Evolutionary conservation across 2,329 filamentous ascomycete species (phyloP).

Genomic region (Hawksworthiomyces lignivorus): DNA sequence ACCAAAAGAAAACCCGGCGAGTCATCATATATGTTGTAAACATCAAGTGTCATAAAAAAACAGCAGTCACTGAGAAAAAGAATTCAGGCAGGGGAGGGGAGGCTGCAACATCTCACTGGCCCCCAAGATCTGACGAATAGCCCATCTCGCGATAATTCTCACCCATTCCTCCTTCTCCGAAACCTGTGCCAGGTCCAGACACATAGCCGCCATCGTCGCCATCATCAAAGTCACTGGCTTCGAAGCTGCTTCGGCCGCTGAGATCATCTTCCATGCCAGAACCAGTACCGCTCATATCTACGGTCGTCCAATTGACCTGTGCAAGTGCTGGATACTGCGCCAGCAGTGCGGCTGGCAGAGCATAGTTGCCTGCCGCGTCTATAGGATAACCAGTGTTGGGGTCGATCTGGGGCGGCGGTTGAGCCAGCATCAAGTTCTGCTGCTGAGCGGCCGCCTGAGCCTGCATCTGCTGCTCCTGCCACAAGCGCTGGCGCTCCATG

Average conservation of each 20-base stretch:
- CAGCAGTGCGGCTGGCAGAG: constrained; percentile 77
- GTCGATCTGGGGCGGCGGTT: constrained; percentile 47
- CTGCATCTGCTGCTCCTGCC: constrained; percentile 65
- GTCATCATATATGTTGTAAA: too few relatives aligned
- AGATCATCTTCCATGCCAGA: constrained; percentile 67
- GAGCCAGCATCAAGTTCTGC: constrained; percentile 52
- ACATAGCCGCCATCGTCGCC: constrained; percentile 64
- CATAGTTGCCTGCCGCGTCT: constrained; percentile 50
- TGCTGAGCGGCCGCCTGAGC: constrained; percentile 34
- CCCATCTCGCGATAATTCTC: constrained; percentile 49
- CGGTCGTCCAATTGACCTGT: constrained; percentile 70
- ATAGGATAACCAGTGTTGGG: constrained; percentile 51
- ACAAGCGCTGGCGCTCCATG: constrained; percentile 66
- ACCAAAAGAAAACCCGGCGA: too few relatives aligned
- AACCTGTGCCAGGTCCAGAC: constrained; percentile 53
- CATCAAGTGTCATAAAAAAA: background rate
- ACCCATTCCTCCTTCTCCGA: constrained; percentile 47
- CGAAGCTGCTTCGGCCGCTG: constrained; percentile 75
- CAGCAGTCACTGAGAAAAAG: background rate
- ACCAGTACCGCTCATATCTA: constrained; percentile 60
- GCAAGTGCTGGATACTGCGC: constrained; percentile 93
- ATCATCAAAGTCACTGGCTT: constrained; percentile 70
- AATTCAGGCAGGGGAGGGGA: background rate
- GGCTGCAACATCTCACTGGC: constrained; percentile 22
- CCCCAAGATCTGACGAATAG: constrained; percentile 46